Base-by-base conservation (phyloP, 345 rosid genomes). In the Angophora floribunda region DNA sequence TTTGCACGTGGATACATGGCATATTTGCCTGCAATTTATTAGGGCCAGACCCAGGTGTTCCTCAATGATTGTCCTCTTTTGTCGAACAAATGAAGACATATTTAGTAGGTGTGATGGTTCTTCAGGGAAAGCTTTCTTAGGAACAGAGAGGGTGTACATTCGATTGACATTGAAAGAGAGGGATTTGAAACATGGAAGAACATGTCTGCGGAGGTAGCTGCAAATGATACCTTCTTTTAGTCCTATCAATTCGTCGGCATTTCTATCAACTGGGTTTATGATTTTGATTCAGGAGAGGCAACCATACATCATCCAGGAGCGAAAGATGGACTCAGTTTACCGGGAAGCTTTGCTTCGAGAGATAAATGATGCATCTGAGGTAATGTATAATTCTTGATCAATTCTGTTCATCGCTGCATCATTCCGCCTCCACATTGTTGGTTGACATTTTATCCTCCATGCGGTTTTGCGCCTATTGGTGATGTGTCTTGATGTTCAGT, bases 171-270 rank as follows among this genome's bases (percentile, higher is more conserved):
- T 61, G 95, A 94, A 52, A 80, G 91, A 86, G 88, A 89, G 89
- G 97, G 96, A 87, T 95, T 96, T 65, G 91, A 91, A 61, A 88
- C 65, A 41, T 97, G 99, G 98, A 95, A 93, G 93, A 92, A 87
- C 65, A 94, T 96, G 98, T 89, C 95, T 13, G 15, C 75, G 21
- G 89, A 93, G 98, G 99, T 97, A 92, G 85, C 84, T 9, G 8
- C 49, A 41, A 36, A 24, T 41, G 85, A 78, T 87, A 65, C 30
- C 59, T 45, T 57, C 13, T 1, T 9, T 53, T 61, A 85, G 86
- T 57, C 51, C 89, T 88, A 26, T 80, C 49, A 41, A 19, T 75
- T 3, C 12, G 28, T 41, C 14, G 1, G 49, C 8, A 1, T 75
- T 45, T 41, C 15, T 1, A 41, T 41, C 49, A 41, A 41, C 84